Conservation (phyloP, 768 basidiomycete genomes). For the Tubosaeta brunneosetosa region DNA sequence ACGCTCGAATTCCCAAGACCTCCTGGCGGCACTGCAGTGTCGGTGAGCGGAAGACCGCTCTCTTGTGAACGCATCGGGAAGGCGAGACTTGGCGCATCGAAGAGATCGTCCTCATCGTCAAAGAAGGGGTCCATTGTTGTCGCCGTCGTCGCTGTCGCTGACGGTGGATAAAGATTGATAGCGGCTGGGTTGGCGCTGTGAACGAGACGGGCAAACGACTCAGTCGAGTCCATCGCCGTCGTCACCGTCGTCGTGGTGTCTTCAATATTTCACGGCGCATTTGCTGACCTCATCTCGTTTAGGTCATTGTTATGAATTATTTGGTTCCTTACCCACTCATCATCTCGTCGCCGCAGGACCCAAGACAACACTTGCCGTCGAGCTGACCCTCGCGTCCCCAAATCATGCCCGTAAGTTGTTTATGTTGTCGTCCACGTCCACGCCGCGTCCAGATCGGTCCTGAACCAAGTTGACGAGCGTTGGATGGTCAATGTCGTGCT, state of each 20-base stretch:
- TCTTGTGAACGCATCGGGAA: constrained; percentile 41
- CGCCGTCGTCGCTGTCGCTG: constrained; percentile 32
- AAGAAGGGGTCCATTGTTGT: constrained; percentile 69
- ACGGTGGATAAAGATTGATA: constrained; percentile 49
- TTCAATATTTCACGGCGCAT: background rate
- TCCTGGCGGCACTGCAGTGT: constrained; percentile 57
- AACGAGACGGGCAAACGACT: constrained; percentile 28
- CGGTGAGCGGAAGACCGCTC: constrained; percentile 53
- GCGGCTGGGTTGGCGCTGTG: constrained; percentile 25
- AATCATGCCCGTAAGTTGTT: constrained; percentile 22
- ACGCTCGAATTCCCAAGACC: constrained; percentile 48
- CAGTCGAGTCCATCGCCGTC: constrained; percentile 21
- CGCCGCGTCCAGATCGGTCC: background rate
- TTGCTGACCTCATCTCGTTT: constrained; percentile 7
- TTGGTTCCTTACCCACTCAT: constrained; percentile 4
- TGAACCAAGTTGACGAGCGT: background rate
- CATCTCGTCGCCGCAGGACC: background rate
- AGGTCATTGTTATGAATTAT: constrained; percentile 11
- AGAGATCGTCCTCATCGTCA: constrained; percentile 59
- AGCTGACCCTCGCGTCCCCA: constrained; percentile 1
- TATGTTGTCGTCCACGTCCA: rapidly evolving
- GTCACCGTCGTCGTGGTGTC: constrained; percentile 8
- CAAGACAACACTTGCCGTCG: background rate
- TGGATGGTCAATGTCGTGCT: constrained; percentile 8
- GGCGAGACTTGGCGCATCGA: constrained; percentile 8